Conservation (phyloP, 2,329 filamentous ascomycete species). For the Ascomycota sp. region DNA sequence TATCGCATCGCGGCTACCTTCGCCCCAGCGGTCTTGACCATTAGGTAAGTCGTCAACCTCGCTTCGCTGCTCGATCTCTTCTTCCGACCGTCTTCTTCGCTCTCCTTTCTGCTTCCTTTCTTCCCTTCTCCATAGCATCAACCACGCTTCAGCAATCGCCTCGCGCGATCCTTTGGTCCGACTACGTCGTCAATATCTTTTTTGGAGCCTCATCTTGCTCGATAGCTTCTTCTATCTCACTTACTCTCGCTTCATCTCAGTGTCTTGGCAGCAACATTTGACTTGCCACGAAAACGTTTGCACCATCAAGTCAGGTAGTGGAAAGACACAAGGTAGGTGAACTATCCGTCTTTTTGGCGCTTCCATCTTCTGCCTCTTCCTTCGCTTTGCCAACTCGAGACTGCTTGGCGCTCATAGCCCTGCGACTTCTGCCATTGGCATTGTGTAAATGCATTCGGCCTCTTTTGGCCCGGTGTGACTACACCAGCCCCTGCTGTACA, state of each 20-base stretch:
- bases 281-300: slow-evolving; percentile 12
- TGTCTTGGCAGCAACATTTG: slow-evolving; percentile 30
- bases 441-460: too few relatives aligned
- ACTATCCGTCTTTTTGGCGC: slow-evolving; percentile 1
- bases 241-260: slow-evolving; percentile 35
- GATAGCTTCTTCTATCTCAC: slow-evolving; percentile 39
- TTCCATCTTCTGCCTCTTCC: background rate
- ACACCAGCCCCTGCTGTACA: too few relatives aligned
- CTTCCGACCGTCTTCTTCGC: slow-evolving; percentile 1
- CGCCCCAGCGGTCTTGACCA: slow-evolving; percentile 1
- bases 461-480: too few relatives aligned
- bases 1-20: slow-evolving; percentile 7
- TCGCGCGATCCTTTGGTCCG: slow-evolving; percentile 15
- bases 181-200: slow-evolving; percentile 9
- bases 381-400: too few relatives aligned
- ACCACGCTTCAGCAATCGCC: slow-evolving; percentile 18
- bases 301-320: slow-evolving; percentile 11
- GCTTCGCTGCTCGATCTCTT: slow-evolving; percentile 2
- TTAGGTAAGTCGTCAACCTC: slow-evolving; percentile 4
- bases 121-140: slow-evolving; percentile 22
- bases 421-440: too few relatives aligned
- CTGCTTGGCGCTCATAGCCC: too few relatives aligned
- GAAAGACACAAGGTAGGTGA: slow-evolving; percentile 10
- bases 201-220: slow-evolving; percentile 29
- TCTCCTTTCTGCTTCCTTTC: slow-evolving; percentile 4